Percentiles rank a stretch among this genome's conserved stretches.
Evolutionary conservation across 2,329 filamentous ascomycete genomes (phyloP).

Genomic region (Penicillium paneum): DNA sequence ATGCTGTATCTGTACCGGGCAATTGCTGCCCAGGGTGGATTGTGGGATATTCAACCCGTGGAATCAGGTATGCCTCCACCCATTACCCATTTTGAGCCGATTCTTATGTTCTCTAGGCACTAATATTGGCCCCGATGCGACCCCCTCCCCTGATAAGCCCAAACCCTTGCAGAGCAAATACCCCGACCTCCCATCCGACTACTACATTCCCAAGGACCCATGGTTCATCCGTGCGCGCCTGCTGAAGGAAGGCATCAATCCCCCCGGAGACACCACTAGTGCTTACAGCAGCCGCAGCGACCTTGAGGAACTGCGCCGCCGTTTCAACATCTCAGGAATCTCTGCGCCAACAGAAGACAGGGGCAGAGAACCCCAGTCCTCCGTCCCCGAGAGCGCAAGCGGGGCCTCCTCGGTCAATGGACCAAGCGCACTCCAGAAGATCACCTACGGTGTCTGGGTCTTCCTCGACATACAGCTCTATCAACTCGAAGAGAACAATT

Average conservation of each 20-base stretch:
- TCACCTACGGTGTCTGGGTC: constrained; percentile 74
- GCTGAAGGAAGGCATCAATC: constrained; percentile 72
- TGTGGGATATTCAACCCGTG: constrained; percentile 66
- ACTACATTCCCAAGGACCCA: constrained; percentile 85
- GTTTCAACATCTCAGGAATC: constrained; percentile 36
- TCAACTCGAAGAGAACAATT: constrained; percentile 86
- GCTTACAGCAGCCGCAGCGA: constrained; percentile 42
- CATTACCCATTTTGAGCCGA: background rate
- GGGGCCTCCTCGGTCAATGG: constrained; percentile 39
- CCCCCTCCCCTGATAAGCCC: constrained; percentile 34
- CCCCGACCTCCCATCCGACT: constrained; percentile 54
- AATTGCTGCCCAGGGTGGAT: constrained; percentile 78
- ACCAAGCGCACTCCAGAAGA: constrained; percentile 36
- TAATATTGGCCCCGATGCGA: constrained; percentile 38
- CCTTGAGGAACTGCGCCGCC: constrained; percentile 41
- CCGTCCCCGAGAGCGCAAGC: constrained; percentile 33
- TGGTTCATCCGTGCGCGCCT: constrained; percentile 94
- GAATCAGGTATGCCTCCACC: constrained; percentile 33
- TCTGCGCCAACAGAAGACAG: constrained; percentile 35
- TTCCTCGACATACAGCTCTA: constrained; percentile 97
- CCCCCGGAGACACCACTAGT: constrained; percentile 44
- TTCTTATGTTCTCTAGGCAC: constrained; percentile 25
- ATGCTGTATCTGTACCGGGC: constrained; percentile 95
- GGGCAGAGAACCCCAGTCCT: constrained; percentile 20
- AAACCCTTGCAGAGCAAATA: constrained; percentile 44